A percentile compares a stretch with the other conserved stretches of the same genome.
phyloP scores from a whole-genome alignment of 2,329 filamentous ascomycete species.

The Aspergillus candidus region DNA sequence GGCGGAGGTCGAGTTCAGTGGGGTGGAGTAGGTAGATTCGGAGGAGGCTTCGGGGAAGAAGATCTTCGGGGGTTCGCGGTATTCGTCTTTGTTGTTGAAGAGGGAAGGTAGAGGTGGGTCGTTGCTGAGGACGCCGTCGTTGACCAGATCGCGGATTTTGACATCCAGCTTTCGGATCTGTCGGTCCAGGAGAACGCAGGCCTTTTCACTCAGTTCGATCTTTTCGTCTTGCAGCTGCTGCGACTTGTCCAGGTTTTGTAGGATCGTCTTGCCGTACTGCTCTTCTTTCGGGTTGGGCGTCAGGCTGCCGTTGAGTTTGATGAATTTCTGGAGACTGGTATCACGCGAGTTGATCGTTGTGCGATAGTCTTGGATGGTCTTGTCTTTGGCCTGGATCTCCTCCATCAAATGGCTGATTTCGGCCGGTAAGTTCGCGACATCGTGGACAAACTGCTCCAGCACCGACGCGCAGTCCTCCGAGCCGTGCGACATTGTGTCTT shows the following conservation, averaged over 20 bases:
- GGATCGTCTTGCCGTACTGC: constrained; percentile 51
- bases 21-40: constrained; percentile 40
- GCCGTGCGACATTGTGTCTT: constrained; percentile 38
- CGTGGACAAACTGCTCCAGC: constrained; percentile 60
- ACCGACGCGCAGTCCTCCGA: constrained; percentile 59
- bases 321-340: constrained; percentile 58
- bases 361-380: constrained; percentile 52
- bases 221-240: constrained; percentile 58
- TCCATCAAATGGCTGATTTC: constrained; percentile 62
- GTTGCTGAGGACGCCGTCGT: constrained; percentile 53
- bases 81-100: constrained; percentile 44
- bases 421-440: constrained; percentile 56
- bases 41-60: constrained; percentile 45
- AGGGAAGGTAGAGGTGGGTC: constrained; percentile 57
- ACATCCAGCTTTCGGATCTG: constrained; percentile 59
- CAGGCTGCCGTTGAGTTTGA: constrained; percentile 57
- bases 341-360: constrained; percentile 55
- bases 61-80: constrained; percentile 42
- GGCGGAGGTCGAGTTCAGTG: constrained; percentile 51
- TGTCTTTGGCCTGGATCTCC: constrained; percentile 61
- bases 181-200: constrained; percentile 54
- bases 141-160: constrained; percentile 55
- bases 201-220: constrained; percentile 54
- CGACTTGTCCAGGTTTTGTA: constrained; percentile 53
- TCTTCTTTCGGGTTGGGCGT: constrained; percentile 60